Conservation (phyloP, 352 stramenopile species). For the Phytophthora vignae region DNA sequence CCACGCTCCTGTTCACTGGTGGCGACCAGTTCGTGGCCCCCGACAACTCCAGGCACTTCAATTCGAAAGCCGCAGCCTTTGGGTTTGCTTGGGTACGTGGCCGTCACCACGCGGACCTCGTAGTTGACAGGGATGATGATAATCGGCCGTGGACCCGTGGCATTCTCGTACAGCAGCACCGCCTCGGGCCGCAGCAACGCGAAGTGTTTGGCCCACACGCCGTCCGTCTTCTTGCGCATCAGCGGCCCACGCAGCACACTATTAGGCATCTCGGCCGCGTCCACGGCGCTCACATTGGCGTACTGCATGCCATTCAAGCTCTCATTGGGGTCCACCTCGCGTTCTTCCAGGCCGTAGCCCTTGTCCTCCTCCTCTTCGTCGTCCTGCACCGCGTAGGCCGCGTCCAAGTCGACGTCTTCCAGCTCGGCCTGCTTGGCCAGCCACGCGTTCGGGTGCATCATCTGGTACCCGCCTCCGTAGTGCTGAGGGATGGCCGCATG, state of each 20-base stretch:
- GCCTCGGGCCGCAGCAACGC: conserved; percentile 73
- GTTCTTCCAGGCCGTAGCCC: conserved; percentile 45
- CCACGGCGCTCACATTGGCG: conserved; percentile 65
- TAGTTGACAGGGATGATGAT: conserved; percentile 84
- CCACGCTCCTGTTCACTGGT: conserved; percentile 72
- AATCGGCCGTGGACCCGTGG: conserved; percentile 61
- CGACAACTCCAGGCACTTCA: conserved; percentile 66
- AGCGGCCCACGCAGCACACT: conserved; percentile 75
- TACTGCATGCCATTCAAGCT: conserved; percentile 89
- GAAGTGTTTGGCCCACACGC: conserved; percentile 77
- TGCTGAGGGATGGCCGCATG: conserved; percentile 59
- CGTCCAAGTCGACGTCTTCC: conserved; percentile 71
- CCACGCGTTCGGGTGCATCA: conserved; percentile 64
- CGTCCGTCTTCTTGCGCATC: conserved; percentile 74
- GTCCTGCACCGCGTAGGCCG: conserved; percentile 26
- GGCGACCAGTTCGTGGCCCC: conserved; percentile 65
- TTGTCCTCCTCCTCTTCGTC: conserved; percentile 54
- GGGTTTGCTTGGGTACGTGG: conserved; percentile 58
- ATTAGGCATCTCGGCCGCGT: conserved; percentile 72
- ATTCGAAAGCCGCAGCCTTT: conserved; percentile 68
- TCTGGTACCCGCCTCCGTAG: conserved; percentile 66
- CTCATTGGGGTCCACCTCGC: conserved; percentile 28
- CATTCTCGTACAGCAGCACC: conserved; percentile 74
- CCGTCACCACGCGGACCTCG: conserved; percentile 52
- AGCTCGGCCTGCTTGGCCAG: conserved; percentile 78